Evolutionary conservation across 106 monocot genomes (phyloP).

Genomic region (Posidonia australis): DNA sequence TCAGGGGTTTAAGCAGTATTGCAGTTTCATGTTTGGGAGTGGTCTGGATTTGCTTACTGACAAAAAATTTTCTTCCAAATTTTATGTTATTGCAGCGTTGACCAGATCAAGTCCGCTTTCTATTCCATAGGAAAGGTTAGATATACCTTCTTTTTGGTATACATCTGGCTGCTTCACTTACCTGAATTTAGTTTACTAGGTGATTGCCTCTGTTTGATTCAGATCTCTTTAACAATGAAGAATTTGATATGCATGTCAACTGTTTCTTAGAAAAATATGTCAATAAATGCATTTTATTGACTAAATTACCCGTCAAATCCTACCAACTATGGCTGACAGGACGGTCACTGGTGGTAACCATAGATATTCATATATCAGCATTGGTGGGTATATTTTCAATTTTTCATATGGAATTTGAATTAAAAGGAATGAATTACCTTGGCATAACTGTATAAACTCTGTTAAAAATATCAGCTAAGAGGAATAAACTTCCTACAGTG

Average conservation of each 20-base stretch:
- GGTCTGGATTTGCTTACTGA: background rate
- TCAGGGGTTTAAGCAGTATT: background rate
- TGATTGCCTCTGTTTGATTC: background rate
- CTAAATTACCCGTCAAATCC: too few relatives aligned
- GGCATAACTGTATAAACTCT: too few relatives aligned
- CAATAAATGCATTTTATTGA: too few relatives aligned
- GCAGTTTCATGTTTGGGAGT: background rate
- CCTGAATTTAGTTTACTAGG: background rate
- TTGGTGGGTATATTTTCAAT: too few relatives aligned
- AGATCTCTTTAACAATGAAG: background rate
- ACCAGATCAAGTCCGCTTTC: slow-evolving; percentile 76
- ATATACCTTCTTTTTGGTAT: too few relatives aligned
- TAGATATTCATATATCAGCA: background rate
- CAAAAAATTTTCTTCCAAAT: background rate
- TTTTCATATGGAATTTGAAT: too few relatives aligned
- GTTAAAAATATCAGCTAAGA: too few relatives aligned
- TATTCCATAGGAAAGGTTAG: slow-evolving; percentile 54
- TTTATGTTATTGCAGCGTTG: slow-evolving; percentile 26
- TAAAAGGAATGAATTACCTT: too few relatives aligned
- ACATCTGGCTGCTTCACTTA: background rate
- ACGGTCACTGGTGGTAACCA: background rate
- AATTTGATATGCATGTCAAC: too few relatives aligned
- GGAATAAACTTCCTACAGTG: too few relatives aligned
- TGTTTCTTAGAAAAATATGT: too few relatives aligned
- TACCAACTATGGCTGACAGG: too few relatives aligned